Evolutionary conservation across 2,329 filamentous ascomycete genomes (phyloP).

Genomic region (Myriosclerotinia curreyana): DNA sequence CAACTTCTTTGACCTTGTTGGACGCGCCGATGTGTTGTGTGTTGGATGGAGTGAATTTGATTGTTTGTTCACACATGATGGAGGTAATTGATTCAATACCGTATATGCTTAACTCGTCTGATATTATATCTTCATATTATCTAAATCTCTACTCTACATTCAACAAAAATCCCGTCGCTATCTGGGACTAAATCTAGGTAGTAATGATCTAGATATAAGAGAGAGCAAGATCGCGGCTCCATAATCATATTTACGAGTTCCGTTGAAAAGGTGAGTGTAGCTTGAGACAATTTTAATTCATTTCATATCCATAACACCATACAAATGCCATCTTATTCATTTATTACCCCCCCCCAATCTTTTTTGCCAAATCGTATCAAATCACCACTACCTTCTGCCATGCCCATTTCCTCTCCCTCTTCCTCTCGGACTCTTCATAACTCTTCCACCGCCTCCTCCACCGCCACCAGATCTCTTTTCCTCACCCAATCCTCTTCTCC

Average conservation of each 20-base stretch:
- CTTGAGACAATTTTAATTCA: conserved; percentile 11
- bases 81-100: too few relatives aligned
- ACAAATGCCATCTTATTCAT: conserved; percentile 7
- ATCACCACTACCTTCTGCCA: conserved; percentile 1
- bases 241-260: too few relatives aligned
- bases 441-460: conserved; percentile 11
- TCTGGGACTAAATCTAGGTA: neutral
- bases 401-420: conserved; percentile 29
- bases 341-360: neutral
- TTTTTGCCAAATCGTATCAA: neutral
- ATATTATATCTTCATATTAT: too few relatives aligned
- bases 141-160: neutral
- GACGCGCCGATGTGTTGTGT: neutral
- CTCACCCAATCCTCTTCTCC: conserved; percentile 28
- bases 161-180: neutral
- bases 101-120: too few relatives aligned
- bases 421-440: conserved; percentile 21
- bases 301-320: conserved; percentile 6
- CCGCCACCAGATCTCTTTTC: conserved; percentile 11
- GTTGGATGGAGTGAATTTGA: neutral
- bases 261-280: neutral
- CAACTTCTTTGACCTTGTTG: conserved; percentile 6
- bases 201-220: too few relatives aligned
- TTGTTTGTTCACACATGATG: neutral
- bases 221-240: too few relatives aligned